Evolutionary conservation across 805 yeast genomes (phyloP).

Genomic region (Candida wancherniae): DNA sequence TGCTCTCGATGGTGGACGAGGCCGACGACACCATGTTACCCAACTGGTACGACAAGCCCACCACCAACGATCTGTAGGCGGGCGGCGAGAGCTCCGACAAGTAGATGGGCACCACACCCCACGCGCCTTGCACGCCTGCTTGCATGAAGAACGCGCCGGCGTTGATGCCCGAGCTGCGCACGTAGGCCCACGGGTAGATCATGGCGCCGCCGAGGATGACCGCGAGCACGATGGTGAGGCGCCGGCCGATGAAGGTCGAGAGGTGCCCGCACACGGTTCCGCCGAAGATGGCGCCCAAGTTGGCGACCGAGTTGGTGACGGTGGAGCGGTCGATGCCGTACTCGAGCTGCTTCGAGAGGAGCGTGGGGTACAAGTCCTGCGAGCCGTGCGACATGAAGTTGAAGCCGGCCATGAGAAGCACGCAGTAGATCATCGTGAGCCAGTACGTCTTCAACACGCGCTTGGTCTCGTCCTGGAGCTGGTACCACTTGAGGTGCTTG

Average conservation of each 20-base stretch:
- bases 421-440: constrained; percentile 54
- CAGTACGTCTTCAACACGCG: constrained; percentile 46
- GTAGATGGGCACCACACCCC: constrained; percentile 70
- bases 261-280: constrained; percentile 43
- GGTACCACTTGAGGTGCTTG: constrained; percentile 9
- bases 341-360: constrained; percentile 31
- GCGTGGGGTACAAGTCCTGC: constrained; percentile 40
- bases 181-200: constrained; percentile 31
- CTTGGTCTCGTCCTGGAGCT: constrained; percentile 10
- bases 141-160: constrained; percentile 64
- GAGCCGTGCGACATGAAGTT: constrained; percentile 41
- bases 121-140: constrained; percentile 64
- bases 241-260: constrained; percentile 34
- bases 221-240: constrained; percentile 31
- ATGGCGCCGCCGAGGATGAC: constrained; percentile 34
- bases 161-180: constrained; percentile 36
- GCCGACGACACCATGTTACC: constrained; percentile 73
- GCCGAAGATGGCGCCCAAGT: constrained; percentile 39
- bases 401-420: constrained; percentile 43
- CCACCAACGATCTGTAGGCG: constrained; percentile 13
- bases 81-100: constrained; percentile 53
- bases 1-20: constrained; percentile 64
- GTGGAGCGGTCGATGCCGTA: constrained; percentile 31
- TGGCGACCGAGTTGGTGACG: constrained; percentile 38
- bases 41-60: constrained; percentile 54